Evolutionary conservation across 2,329 filamentous ascomycete species (phyloP).

Genomic region (Ustulina deusta): DNA sequence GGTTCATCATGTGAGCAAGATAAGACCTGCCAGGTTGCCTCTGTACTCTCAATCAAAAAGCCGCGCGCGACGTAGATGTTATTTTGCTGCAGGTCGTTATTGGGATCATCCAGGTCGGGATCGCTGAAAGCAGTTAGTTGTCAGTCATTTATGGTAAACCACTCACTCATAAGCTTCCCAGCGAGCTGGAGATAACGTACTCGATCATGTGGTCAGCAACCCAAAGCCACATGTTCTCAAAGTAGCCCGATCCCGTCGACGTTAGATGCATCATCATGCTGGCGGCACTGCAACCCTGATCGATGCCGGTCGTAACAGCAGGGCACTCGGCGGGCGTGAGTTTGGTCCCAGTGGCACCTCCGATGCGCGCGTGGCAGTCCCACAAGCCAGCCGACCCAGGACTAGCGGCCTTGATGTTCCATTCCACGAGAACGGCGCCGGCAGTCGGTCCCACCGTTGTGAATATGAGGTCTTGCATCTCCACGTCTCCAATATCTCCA

Average conservation of each 20-base stretch:
- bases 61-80: constrained; percentile 50
- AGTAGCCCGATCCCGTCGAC: constrained; percentile 55
- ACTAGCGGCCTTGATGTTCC: constrained; percentile 71
- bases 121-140: neutral
- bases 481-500: constrained; percentile 72
- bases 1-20: no score
- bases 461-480: constrained; percentile 77
- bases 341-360: constrained; percentile 75
- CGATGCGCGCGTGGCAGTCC: constrained; percentile 81
- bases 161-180: neutral
- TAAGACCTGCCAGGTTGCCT: no score
- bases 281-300: constrained; percentile 66
- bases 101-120: neutral
- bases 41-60: no score
- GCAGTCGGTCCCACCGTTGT: constrained; percentile 74
- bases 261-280: constrained; percentile 65
- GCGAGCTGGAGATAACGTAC: no score
- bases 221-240: constrained; percentile 73
- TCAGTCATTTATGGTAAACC: neutral
- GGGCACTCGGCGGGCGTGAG: constrained; percentile 66
- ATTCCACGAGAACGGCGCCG: constrained; percentile 77
- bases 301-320: neutral
- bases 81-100: constrained; percentile 56
- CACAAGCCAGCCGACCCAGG: constrained; percentile 66
- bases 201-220: constrained; percentile 76